Percentiles rank a stretch among this genome's conserved stretches.
These are phyloP conservation scores for Gastrodia elata DNA, from an alignment of 106 monocot species.

Conservation along the genomic window DNA sequence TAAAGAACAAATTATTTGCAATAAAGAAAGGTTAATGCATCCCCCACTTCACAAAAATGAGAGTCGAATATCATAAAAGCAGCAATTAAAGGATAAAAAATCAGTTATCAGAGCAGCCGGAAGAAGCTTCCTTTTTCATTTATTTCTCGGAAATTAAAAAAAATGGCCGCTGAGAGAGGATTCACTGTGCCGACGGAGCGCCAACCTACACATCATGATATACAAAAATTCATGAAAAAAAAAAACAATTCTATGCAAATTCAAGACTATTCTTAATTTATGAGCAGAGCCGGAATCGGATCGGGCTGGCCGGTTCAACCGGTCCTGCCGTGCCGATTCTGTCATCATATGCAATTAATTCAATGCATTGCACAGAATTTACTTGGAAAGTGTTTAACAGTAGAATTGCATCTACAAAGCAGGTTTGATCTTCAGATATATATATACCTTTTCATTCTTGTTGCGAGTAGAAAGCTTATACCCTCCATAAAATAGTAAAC, in stretches of 20 bases:
- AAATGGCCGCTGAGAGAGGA: not conserved
- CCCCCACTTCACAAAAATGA: too few relatives aligned
- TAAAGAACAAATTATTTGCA: too few relatives aligned
- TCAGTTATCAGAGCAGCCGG: not conserved
- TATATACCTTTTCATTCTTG: conserved; percentile 1
- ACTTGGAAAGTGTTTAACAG: too few relatives aligned
- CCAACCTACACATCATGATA: not conserved
- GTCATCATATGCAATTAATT: too few relatives aligned
- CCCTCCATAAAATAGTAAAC: conserved; percentile 3
- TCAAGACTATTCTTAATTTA: not conserved
- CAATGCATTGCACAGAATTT: too few relatives aligned
- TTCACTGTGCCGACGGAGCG: not conserved
- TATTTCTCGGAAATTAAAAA: not conserved
- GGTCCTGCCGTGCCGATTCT: too few relatives aligned
- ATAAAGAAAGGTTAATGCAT: too few relatives aligned
- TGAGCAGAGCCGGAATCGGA: too few relatives aligned
- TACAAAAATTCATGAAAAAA: not conserved
- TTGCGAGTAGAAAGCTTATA: not conserved
- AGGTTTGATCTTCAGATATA: not conserved
- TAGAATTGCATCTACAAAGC: not conserved
- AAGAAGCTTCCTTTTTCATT: not conserved
- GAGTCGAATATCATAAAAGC: too few relatives aligned
- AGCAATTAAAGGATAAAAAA: too few relatives aligned
- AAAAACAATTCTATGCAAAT: not conserved
- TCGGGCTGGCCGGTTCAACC: too few relatives aligned